A percentile compares a stretch with the other conserved stretches of the same genome.
These are phyloP conservation scores for Pythium dissotocum DNA, from an alignment of 352 stramenopile species.

Conservation along the genomic window DNA sequence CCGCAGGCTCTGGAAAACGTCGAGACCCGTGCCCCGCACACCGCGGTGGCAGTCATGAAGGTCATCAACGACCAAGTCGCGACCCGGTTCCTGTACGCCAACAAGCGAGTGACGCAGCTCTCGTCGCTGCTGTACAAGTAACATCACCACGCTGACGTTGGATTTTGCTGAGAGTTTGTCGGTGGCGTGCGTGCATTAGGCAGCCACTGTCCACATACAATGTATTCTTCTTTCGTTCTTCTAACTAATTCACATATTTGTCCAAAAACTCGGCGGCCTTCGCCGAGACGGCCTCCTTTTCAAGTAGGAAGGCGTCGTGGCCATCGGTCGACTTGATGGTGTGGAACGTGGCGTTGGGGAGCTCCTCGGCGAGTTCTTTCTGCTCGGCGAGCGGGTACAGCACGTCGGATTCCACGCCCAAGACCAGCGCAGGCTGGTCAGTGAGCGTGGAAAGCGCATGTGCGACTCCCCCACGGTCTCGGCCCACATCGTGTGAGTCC, in stretches of 20 bases:
- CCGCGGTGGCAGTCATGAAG: slow-evolving; percentile 73
- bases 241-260: slow-evolving; percentile 17
- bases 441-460: slow-evolving; percentile 50
- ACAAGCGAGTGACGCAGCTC: slow-evolving; percentile 76
- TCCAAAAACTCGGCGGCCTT: slow-evolving; percentile 62
- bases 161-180: not conserved
- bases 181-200: not conserved
- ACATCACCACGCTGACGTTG: not conserved
- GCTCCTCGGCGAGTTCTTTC: slow-evolving; percentile 72
- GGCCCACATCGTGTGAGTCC: slow-evolving; percentile 95
- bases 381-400: slow-evolving; percentile 95
- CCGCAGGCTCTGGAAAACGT: slow-evolving; percentile 55
- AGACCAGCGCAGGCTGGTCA: slow-evolving; percentile 82
- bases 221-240: too few relatives aligned
- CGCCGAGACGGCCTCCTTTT: slow-evolving; percentile 91
- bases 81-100: slow-evolving; percentile 63
- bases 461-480: slow-evolving; percentile 78
- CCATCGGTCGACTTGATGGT: slow-evolving; percentile 91
- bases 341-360: slow-evolving; percentile 87
- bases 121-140: slow-evolving; percentile 80
- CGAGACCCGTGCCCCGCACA: slow-evolving; percentile 57
- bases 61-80: slow-evolving; percentile 64
- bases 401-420: slow-evolving; percentile 95
- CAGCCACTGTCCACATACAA: too few relatives aligned
- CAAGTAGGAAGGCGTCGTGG: slow-evolving; percentile 97